Base-by-base conservation (phyloP, 371 early-diverging fungal species). In the Lichtheimia corymbifera region DNA sequence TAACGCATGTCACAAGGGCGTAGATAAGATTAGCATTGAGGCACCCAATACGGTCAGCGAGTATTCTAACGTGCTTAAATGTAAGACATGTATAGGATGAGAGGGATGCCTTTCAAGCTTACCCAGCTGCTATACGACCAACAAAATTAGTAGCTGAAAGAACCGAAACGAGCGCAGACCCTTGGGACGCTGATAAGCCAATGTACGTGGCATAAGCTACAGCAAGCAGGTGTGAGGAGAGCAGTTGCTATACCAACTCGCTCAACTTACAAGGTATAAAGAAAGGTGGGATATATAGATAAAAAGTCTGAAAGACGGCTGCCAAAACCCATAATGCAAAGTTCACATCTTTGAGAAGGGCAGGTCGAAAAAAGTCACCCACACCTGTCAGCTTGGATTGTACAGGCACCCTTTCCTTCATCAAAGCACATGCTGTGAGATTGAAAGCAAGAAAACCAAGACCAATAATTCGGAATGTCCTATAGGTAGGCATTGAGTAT, bases 51-150 rank as follows among this genome's bases (percentile, higher is more conserved):
- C 49, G 55, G 22, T 61, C 62, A 28, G 54, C 62, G 45, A 61
- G 43, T 12, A 53, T 42, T n/a, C 60, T 60, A 53, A 13, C 28
- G 13, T 17, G 14, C 14, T 28, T n/a, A 30, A 3, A 13, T 45
- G 13, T 45, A 5, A 45, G 45, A 28, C 4, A 7, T 22, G 22
- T 22, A 22, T 28, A 4, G 7, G 4, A 28, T 28, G 6, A 28
- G 2, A 35, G 11, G 5, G 1, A 47, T 47, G 18, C 7, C n/a
- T 47, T n/a, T 47, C 47, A 47, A 7, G 1, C n/a, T 47, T 74
- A 76, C 73, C 77, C 77, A 40, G 71, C 63, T 5, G 70, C 6
- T 15, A 77, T 59, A 7, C 77, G 68, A 20, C 75, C 74, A 12
- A 71, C 15, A 0, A 77, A 66, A 50, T 72, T 71, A 3, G 68